A percentile compares a stretch with the other conserved stretches of the same genome.
Conservation (phyloP, 176 grass and related monocot species). For the Carex parvula region DNA sequence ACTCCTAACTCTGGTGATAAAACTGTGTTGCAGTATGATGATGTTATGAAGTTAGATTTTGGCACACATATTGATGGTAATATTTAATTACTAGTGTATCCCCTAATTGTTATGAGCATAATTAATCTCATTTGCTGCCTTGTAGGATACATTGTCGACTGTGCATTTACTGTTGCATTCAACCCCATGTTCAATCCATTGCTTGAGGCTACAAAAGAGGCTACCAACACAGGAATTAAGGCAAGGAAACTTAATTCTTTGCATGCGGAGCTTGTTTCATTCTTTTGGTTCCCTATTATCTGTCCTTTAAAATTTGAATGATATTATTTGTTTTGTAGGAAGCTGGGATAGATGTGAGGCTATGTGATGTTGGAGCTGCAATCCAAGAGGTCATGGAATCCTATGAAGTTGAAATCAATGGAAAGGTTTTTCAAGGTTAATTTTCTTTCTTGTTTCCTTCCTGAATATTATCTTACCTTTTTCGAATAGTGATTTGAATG, state of each 20-base stretch:
- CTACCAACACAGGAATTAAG: slow-evolving; percentile 93
- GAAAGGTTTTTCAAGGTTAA: slow-evolving; percentile 91
- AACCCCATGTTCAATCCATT: slow-evolving; percentile 98
- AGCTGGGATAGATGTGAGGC: slow-evolving; percentile 92
- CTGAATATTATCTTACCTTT: slow-evolving; percentile 1
- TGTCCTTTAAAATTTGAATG: background rate
- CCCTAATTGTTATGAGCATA: background rate
- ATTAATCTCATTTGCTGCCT: slow-evolving; percentile 20
- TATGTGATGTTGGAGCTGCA: slow-evolving; percentile 96
- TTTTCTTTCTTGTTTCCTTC: background rate
- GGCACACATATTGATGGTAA: slow-evolving; percentile 95
- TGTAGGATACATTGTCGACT: slow-evolving; percentile 83
- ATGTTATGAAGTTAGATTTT: slow-evolving; percentile 99
- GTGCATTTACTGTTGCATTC: slow-evolving; percentile 94
- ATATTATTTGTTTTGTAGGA: slow-evolving; percentile 41
- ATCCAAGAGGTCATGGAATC: slow-evolving; percentile 99
- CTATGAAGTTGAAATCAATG: slow-evolving; percentile 98
- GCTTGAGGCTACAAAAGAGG: slow-evolving; percentile 88
- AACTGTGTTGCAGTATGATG: slow-evolving; percentile 92
- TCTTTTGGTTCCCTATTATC: slow-evolving; percentile 1
- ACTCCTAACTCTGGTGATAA: slow-evolving; percentile 96
- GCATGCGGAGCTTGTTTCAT: background rate
- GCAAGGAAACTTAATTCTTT: slow-evolving; percentile 34
- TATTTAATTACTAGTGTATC: slow-evolving; percentile 14
- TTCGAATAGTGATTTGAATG: background rate